phyloP scores from a whole-genome alignment of 2,329 filamentous ascomycete species.

The Sporothrix sp. region DNA sequence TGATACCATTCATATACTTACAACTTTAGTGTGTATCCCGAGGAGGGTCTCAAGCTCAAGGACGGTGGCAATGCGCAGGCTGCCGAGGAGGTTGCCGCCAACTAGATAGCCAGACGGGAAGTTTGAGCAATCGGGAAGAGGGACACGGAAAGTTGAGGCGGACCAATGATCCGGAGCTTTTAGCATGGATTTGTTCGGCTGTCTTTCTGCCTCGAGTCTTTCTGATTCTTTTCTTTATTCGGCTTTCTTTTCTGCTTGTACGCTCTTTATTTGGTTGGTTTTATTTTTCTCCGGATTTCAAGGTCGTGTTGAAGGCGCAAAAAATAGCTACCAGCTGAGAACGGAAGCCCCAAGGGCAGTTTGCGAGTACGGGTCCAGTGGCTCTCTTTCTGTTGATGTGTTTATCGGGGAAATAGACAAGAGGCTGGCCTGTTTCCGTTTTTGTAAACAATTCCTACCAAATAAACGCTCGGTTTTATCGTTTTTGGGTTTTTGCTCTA shows the following conservation, averaged over 20 bases:
- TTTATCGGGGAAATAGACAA: too few relatives aligned
- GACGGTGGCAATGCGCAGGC: constrained; percentile 10
- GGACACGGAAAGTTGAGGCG: too few relatives aligned
- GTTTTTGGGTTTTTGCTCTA: too few relatives aligned
- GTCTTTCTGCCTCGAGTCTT: background rate
- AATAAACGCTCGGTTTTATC: too few relatives aligned
- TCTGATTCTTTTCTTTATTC: background rate
- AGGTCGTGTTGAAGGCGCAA: constrained; percentile 3
- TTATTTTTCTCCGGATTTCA: background rate
- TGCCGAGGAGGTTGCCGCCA: constrained; percentile 10
- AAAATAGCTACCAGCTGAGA: background rate
- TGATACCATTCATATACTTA: background rate
- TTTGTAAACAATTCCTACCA: too few relatives aligned
- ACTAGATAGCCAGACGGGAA: background rate
- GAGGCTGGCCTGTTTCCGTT: too few relatives aligned
- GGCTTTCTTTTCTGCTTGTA: background rate
- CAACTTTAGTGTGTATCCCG: constrained; percentile 9
- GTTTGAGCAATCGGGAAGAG: too few relatives aligned
- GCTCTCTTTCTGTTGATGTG: background rate
- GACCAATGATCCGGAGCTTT: too few relatives aligned
- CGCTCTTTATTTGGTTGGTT: background rate
- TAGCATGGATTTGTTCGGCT: background rate
- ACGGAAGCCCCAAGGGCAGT: background rate
- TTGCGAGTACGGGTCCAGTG: background rate
- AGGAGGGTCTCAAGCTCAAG: constrained; percentile 14